phyloP scores from a whole-genome alignment of 192 early-diverging fungal species.

The Pecoramyces ruminantium region DNA sequence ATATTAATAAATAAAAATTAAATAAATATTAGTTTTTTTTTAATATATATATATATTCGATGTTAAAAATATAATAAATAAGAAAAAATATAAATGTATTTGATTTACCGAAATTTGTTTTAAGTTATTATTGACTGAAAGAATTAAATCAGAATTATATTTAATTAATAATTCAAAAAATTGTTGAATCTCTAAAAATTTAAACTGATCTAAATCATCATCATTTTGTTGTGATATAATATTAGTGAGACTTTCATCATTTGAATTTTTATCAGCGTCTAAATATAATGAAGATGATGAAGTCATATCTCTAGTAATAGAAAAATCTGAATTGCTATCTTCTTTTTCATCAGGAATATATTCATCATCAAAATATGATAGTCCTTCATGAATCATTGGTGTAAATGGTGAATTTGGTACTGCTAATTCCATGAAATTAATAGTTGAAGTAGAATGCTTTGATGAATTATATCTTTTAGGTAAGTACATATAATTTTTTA shows the following conservation, averaged over 20 bases:
- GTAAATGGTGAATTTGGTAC: background rate
- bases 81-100: no score
- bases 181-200: background rate
- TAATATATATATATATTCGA: no score
- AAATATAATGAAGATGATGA: background rate
- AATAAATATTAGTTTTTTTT: no score
- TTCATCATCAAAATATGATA: background rate
- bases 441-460: background rate
- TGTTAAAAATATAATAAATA: no score
- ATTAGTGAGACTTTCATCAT: background rate
- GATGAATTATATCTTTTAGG: background rate
- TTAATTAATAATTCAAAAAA: background rate
- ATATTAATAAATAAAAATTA: no score
- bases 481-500: background rate
- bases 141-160: background rate
- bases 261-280: background rate
- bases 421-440: background rate
- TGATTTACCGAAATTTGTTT: background rate
- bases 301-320: background rate
- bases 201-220: background rate
- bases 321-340: background rate
- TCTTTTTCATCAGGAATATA: background rate
- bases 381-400: background rate
- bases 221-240: background rate
- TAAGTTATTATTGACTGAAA: background rate